phyloP scores from a whole-genome alignment of 1,284 basidiomycete genomes.

The Albatrellus sp. region DNA sequence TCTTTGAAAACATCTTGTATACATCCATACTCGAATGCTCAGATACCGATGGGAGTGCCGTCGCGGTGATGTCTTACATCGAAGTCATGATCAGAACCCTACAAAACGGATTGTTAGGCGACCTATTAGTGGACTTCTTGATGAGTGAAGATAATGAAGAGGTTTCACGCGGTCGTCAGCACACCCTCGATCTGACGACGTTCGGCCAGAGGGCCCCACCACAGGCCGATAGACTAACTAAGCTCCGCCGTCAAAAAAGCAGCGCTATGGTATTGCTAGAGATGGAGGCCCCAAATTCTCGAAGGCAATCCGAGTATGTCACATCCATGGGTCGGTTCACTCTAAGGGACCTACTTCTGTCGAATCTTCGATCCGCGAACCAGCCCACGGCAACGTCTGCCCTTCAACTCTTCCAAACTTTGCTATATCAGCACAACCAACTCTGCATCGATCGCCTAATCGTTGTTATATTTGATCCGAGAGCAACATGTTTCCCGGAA shows the following conservation, averaged over 20 bases:
- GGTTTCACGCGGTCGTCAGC: slow-evolving; percentile 29
- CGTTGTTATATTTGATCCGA: slow-evolving; percentile 51
- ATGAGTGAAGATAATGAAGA: slow-evolving; percentile 76
- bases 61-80: slow-evolving; percentile 95
- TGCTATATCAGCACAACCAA: slow-evolving; percentile 61
- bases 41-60: slow-evolving; percentile 83
- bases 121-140: slow-evolving; percentile 68
- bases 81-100: slow-evolving; percentile 78
- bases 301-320: slow-evolving; percentile 66
- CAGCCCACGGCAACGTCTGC: slow-evolving; percentile 61
- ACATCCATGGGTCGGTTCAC: slow-evolving; percentile 81
- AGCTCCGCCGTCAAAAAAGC: slow-evolving; percentile 56
- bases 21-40: slow-evolving; percentile 92
- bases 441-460: slow-evolving; percentile 58
- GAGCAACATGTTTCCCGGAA: slow-evolving; percentile 65
- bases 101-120: slow-evolving; percentile 55
- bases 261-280: slow-evolving; percentile 77
- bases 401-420: slow-evolving; percentile 66
- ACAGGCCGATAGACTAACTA: slow-evolving; percentile 24
- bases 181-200: slow-evolving; percentile 34
- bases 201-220: slow-evolving; percentile 27
- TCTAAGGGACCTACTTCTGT: slow-evolving; percentile 74
- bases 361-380: slow-evolving; percentile 62
- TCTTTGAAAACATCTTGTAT: slow-evolving; percentile 88
- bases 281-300: slow-evolving; percentile 66